Percentiles rank a stretch among this genome's conserved stretches.
phyloP scores from a whole-genome alignment of 176 grass and related monocot genomes.

The Raddia guianensis region DNA sequence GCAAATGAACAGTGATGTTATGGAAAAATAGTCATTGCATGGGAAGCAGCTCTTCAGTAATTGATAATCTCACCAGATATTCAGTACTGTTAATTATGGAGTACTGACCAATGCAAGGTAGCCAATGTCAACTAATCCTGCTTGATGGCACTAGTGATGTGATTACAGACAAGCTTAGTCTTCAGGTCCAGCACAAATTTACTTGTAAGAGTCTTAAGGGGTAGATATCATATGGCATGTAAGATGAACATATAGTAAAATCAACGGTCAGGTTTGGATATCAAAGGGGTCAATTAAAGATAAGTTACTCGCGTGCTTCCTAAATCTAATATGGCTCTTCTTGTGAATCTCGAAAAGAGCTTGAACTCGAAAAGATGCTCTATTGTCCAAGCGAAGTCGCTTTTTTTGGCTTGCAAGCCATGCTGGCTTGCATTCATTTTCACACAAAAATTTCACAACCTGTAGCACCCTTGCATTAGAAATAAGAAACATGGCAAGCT shows the following conservation, averaged over 20 bases:
- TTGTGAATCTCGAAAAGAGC: conserved; percentile 36
- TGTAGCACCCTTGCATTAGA: conserved; percentile 39
- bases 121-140: background rate
- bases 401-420: conserved; percentile 34
- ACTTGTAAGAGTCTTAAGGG: background rate
- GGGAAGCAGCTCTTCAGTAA: background rate
- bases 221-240: background rate
- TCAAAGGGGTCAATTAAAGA: conserved; percentile 43
- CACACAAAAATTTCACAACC: conserved; percentile 44
- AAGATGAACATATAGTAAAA: background rate
- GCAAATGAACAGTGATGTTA: background rate
- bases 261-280: background rate
- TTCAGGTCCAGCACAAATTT: background rate
- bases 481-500: conserved; percentile 42
- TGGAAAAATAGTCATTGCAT: background rate
- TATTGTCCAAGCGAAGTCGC: conserved; percentile 17
- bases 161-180: background rate
- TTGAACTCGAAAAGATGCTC: conserved; percentile 33
- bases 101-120: background rate
- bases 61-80: background rate
- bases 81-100: background rate
- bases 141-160: background rate
- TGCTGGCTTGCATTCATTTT: conserved; percentile 20
- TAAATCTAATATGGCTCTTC: conserved; percentile 11
- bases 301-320: conserved; percentile 42